Evolutionary conservation across 23 red algal genomes (phyloP), one percentile per base, ranked within the genome.

Genomic region (Gracilaria vermiculophylla): DNA sequence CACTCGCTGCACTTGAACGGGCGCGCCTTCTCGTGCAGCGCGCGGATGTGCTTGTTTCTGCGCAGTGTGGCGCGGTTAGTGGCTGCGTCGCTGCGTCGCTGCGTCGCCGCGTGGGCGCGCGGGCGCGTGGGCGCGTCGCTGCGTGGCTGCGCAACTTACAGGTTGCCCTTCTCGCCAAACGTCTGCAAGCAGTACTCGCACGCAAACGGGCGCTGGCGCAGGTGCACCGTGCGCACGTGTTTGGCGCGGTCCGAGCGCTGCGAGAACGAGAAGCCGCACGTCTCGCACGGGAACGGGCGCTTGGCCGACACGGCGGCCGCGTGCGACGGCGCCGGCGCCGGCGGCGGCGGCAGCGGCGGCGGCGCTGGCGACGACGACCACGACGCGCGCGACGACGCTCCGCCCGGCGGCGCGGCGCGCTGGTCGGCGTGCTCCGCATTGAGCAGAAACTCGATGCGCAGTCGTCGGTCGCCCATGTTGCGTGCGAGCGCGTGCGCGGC

Each of bases 21-120:
- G 13, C 85, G 57, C 31, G 73, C 31, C 52, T 86, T 80, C 42
- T 86, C 55, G 83, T 94, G 92, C 21, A 88, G 60, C 32, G 76
- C 76, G 15, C 85, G 83, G 60, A 94, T 86, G 64, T 94, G 92
- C 20, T 90, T 94, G 76, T 88, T 88, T 25, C 84, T 88, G 66
- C 21, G 14, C 6, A 47, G 12, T 47, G 12, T 12, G 43, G 44
- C 64, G 0, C 56, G 19, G 56, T 61, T 15, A n/a, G 56, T 21
- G 7, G 19, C 11, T 61, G 56, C n/a, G 8, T 14, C 14, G 45
- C 14, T 49, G 3, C n/a, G n/a, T n/a, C n/a, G n/a, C n/a, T n/a
- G n/a, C n/a, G n/a, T n/a, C n/a, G n/a, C n/a, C n/a, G n/a, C n/a
- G n/a, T n/a, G n/a, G n/a, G n/a, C n/a, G n/a, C n/a, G n/a, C n/a